A percentile compares a stretch with the other conserved stretches of the same genome.
These are phyloP conservation scores for Penicillium odoratum DNA, from an alignment of 495 filamentous ascomycete genomes.

Conservation along the genomic window DNA sequence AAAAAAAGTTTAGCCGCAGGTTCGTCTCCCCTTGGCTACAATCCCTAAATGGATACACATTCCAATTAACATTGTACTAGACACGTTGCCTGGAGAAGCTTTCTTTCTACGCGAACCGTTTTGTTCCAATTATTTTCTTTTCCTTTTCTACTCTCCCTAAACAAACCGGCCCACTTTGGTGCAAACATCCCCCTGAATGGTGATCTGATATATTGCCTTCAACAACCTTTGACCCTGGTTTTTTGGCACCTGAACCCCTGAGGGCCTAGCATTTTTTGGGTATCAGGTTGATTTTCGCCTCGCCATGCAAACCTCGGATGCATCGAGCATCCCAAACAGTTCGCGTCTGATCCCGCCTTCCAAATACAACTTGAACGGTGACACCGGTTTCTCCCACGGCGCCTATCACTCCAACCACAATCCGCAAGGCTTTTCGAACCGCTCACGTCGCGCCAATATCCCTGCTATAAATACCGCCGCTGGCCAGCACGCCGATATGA, in stretches of 20 bases:
- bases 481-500: slow-evolving; percentile 68
- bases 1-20: slow-evolving; percentile 25
- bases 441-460: slow-evolving; percentile 80
- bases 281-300: slow-evolving; percentile 28
- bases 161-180: neutral
- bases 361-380: slow-evolving; percentile 58
- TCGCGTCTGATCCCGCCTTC: slow-evolving; percentile 58
- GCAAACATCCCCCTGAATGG: slow-evolving; percentile 17
- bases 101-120: slow-evolving; percentile 17
- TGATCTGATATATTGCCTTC: slow-evolving; percentile 10
- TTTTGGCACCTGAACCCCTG: neutral
- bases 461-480: slow-evolving; percentile 85
- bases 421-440: slow-evolving; percentile 70
- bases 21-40: slow-evolving; percentile 17
- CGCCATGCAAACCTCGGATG: slow-evolving; percentile 84
- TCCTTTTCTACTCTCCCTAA: slow-evolving; percentile 2
- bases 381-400: slow-evolving; percentile 88
- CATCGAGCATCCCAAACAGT: slow-evolving; percentile 54
- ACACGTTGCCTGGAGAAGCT: slow-evolving; percentile 23
- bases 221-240: neutral
- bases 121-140: slow-evolving; percentile 10
- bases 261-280: neutral
- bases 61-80: slow-evolving; percentile 36
- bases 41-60: slow-evolving; percentile 28
- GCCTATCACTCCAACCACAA: slow-evolving; percentile 79